Percentiles rank a stretch among this genome's conserved stretches.
These are phyloP conservation scores for Spathaspora sp. DNA, from an alignment of 805 yeast genomes.

Conservation along the genomic window DNA sequence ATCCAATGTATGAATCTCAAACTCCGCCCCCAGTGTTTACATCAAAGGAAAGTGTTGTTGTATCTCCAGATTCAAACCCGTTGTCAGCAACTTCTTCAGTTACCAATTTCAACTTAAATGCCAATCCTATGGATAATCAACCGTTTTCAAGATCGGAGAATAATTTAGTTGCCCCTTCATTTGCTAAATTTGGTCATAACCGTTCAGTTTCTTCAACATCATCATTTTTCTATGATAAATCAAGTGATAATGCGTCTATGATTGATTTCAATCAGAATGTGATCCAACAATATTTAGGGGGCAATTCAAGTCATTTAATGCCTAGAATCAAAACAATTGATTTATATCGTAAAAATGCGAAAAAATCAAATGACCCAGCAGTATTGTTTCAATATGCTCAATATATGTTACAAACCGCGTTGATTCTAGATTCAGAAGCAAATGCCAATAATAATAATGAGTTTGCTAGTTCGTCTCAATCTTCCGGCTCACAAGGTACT, in stretches of 20 bases:
- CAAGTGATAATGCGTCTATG: constrained; percentile 28
- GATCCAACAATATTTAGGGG: constrained; percentile 53
- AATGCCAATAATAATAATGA: constrained; percentile 2
- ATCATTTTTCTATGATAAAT: constrained; percentile 30
- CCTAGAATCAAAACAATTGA: constrained; percentile 84
- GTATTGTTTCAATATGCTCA: constrained; percentile 90
- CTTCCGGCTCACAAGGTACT: constrained; percentile 6
- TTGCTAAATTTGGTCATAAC: constrained; percentile 20
- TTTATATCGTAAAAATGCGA: constrained; percentile 80
- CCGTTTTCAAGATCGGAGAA: constrained; percentile 24
- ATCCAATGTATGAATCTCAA: constrained; percentile 16
- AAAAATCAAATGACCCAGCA: constrained; percentile 78
- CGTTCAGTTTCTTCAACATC: constrained; percentile 37
- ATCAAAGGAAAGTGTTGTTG: constrained; percentile 8
- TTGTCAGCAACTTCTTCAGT: constrained; percentile 33
- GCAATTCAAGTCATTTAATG: constrained; percentile 47
- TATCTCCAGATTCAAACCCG: constrained; percentile 24
- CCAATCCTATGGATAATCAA: background rate
- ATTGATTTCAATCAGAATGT: constrained; percentile 52
- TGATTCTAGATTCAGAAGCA: constrained; percentile 45
- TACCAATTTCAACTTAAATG: constrained; percentile 26
- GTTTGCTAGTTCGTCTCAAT: constrained; percentile 7
- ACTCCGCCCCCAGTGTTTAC: constrained; percentile 29
- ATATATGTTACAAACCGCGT: constrained; percentile 81
- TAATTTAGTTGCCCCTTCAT: constrained; percentile 17